Base-by-base conservation (phyloP, 345 rosid genomes). In the Gossypium anomalum region DNA sequence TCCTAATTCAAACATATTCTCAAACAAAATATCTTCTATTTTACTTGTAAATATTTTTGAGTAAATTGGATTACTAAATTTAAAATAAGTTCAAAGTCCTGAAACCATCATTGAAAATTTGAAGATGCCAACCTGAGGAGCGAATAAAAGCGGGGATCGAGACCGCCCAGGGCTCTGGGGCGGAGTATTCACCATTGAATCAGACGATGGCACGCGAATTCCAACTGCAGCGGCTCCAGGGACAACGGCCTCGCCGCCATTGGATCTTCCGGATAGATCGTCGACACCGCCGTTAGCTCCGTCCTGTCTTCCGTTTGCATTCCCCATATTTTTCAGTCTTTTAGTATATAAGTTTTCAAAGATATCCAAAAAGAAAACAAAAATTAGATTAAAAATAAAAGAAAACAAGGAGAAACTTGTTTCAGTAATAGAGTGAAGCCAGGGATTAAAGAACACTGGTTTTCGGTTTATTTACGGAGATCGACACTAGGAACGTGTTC, bases 261-360 rank as follows among this genome's bases (percentile, higher is more conserved):
- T 86, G 67, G 87, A 80, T 81, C 89, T 80, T 47, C 76, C 82
- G 53, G 83, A 65, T 11, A 84, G 79, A 64, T 81, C 79, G 7
- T 66, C 80, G 49, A 27, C 44, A 75, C 53, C 25, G 38, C 67
- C 75, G 66, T 61, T 71, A 63, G 65, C 78, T 43, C 81, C 83
- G 11, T 79, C 88, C 71, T 85, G 93, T 80, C 87, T 88, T 12
- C 90, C 98, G 78, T 83, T 92, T 9, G 89, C 91, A 83, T 94
- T 94, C n/a, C 98, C 98, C 98, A 94, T 94, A 74, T 51, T 23
- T 29, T 17, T 58, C 23, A 55, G 11, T 55, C 19, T 34, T 27
- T 22, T 49, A 23, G 7, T 49, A 45, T 15, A 5, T 55, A 19
- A 44, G 51, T 65, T 44, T 51, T 8, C 23, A 27, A n/a, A 43